Base-by-base conservation (phyloP, 306 rosid species). In the Arachis hypogaea region DNA sequence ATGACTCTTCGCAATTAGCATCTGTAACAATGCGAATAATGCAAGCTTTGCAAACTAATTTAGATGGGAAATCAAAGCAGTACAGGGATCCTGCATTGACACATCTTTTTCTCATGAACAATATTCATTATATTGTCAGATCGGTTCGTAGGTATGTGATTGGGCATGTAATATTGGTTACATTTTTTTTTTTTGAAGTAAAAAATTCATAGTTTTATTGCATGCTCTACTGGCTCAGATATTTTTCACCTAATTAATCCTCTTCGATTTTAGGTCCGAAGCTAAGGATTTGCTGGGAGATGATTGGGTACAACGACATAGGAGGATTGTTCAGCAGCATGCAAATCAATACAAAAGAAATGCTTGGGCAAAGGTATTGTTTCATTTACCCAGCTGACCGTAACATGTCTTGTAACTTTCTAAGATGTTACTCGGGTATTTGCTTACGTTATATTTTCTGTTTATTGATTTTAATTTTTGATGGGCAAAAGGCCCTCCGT, bases 271-370 rank as follows among this genome's bases (percentile, higher is more conserved):
- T 68, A 94, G 99, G 78, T 94, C 99, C 70, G 99, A 94, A 83
- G 99, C 99, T 76, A 94, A 94, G 87, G 99, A 94, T 87, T 87
- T 92, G 80, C 90, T 94, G 41, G 99, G 99, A 44, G 99, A 94
- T 80, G 99, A 94, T 72, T 94, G 99, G 99, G 99, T 94, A 77
- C 99, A 94, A 73, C 82, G 95, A 52, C 97, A 94, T 78, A 85
- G 99, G 71, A 90, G 99, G 70, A 84, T 86, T 71, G 99, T 94
- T 77, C 99, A 94, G 82, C 99, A 94, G 83, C 91, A 94, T 82
- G 99, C 99, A 73, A 94, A 94, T 83, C 96, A 88, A 69, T 94
- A 92, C 86, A 94, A 94, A 80, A 92, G 99, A 80, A 90, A 73
- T 82, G 96, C 85, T 63, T 94, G 99, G 99, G 89, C 90, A 69